Evolutionary conservation across 192 early-diverging fungal species (phyloP).

Genomic region (Coemansia sp.): DNA sequence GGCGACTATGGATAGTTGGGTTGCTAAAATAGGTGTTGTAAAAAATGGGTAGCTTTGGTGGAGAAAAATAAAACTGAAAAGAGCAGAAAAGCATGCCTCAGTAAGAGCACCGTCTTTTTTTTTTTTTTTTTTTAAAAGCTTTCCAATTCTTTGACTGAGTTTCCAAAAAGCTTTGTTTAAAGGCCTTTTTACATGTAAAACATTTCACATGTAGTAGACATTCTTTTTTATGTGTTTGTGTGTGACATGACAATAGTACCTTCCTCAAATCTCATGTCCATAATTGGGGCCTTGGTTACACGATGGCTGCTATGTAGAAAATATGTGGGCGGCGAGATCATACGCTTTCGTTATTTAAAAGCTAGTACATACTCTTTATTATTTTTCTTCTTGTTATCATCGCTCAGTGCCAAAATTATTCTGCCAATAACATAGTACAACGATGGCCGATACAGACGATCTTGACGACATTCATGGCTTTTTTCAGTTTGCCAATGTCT

Average conservation of each 20-base stretch:
- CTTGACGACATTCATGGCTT: slow-evolving; percentile 53
- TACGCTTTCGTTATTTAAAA: too few relatives aligned
- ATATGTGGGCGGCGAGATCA: too few relatives aligned
- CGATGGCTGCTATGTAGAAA: too few relatives aligned
- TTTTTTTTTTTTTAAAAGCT: not conserved
- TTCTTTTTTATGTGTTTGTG: too few relatives aligned
- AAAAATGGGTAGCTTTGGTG: not conserved
- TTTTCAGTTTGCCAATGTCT: slow-evolving; percentile 50
- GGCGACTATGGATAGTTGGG: not conserved
- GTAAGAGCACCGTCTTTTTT: not conserved
- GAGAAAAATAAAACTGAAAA: not conserved
- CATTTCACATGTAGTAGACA: too few relatives aligned
- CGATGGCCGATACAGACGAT: slow-evolving; percentile 15
- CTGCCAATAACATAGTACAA: not conserved
- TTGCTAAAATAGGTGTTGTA: not conserved
- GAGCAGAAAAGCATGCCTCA: not conserved
- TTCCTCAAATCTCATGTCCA: too few relatives aligned
- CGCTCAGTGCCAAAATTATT: not conserved
- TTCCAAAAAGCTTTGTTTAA: not conserved
- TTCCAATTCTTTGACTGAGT: not conserved
- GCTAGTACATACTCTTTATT: not conserved
- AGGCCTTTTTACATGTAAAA: not conserved
- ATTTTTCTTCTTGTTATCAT: not conserved
- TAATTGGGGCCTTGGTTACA: too few relatives aligned
- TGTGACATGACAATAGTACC: not conserved